These are phyloP conservation scores for Paecilomyces niveus DNA, from an alignment of 2,329 filamentous ascomycete species.

Conservation along the genomic window DNA sequence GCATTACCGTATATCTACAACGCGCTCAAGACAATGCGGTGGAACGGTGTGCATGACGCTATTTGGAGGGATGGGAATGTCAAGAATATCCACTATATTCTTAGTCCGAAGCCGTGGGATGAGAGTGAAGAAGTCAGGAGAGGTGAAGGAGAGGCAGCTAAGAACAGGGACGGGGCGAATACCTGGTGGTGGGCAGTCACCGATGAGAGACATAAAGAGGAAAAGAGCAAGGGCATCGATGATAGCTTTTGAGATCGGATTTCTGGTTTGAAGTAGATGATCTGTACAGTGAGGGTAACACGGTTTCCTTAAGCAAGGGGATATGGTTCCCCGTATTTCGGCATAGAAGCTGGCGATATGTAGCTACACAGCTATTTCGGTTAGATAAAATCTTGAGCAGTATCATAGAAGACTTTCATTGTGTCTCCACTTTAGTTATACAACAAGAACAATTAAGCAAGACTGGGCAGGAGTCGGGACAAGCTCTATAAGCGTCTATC, in stretches of 20 bases:
- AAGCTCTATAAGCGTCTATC: neutral
- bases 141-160: constrained; percentile 3
- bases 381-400: neutral
- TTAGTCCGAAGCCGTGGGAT: constrained; percentile 59
- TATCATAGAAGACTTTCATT: neutral
- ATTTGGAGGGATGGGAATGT: constrained; percentile 56
- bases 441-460: neutral
- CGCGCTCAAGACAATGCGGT: constrained; percentile 53
- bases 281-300: neutral
- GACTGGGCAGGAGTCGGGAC: neutral
- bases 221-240: constrained; percentile 41
- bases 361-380: neutral
- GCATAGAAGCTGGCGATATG: neutral
- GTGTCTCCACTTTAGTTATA: neutral
- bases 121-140: constrained; percentile 25
- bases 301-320: neutral
- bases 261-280: neutral
- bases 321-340: neutral
- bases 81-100: constrained; percentile 57
- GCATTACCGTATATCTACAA: constrained; percentile 55
- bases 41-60: constrained; percentile 48
- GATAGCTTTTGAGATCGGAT: constrained; percentile 42
- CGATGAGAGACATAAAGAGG: constrained; percentile 40
- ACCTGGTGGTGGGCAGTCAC: constrained; percentile 54
- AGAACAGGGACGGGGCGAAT: constrained; percentile 43